These are phyloP conservation scores for Coffea eugenioides DNA, from an alignment of 257 asterid species.

Conservation along the genomic window DNA sequence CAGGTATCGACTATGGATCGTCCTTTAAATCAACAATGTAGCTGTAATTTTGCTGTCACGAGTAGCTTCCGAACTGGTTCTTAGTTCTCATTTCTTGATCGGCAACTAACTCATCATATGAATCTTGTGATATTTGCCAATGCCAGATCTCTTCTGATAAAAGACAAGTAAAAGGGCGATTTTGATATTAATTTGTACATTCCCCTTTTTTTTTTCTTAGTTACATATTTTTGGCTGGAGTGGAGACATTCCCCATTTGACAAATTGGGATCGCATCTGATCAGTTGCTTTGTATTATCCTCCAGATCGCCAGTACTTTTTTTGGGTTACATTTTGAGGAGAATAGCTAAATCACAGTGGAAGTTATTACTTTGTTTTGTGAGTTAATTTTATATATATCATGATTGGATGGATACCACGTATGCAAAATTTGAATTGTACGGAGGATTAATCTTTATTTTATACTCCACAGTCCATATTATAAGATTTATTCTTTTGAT, in stretches of 20 bases:
- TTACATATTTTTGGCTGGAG: too few relatives aligned
- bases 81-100: conserved; percentile 23
- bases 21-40: conserved; percentile 6
- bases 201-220: too few relatives aligned
- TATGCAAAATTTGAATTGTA: too few relatives aligned
- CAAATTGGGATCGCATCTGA: conserved; percentile 14
- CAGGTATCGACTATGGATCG: neutral
- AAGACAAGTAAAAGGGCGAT: neutral
- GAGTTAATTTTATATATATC: too few relatives aligned
- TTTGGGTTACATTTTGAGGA: too few relatives aligned
- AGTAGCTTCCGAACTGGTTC: conserved; percentile 15
- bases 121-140: conserved; percentile 28
- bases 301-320: neutral
- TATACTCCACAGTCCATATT: too few relatives aligned
- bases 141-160: neutral
- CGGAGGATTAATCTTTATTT: too few relatives aligned
- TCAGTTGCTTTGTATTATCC: neutral
- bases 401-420: too few relatives aligned
- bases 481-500: too few relatives aligned
- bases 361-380: too few relatives aligned
- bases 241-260: conserved; percentile 20
- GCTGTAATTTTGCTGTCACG: conserved; percentile 56
- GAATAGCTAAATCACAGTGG: too few relatives aligned
- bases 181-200: neutral
- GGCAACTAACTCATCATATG: conserved; percentile 37